Percentiles rank a stretch among this genome's conserved stretches.
Evolutionary conservation across 2,329 filamentous ascomycete genomes (phyloP).

Genomic region (Daldinia eschscholtzii): DNA sequence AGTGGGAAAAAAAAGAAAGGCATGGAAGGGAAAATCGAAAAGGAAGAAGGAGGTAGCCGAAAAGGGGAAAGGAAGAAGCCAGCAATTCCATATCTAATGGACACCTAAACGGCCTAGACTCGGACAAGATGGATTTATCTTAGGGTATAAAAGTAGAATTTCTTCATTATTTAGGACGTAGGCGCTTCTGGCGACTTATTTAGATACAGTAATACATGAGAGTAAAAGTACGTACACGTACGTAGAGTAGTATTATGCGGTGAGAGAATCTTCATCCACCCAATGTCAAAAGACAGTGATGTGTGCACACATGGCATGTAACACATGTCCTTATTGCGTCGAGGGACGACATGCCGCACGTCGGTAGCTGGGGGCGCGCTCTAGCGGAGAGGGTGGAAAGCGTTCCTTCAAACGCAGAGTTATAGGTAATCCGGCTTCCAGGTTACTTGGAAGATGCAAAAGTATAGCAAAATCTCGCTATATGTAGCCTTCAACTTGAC

Average conservation of each 20-base stretch:
- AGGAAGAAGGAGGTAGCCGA: slow-evolving; percentile 13
- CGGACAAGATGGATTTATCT: slow-evolving; percentile 34
- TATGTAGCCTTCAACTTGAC: neutral
- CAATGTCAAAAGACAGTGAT: slow-evolving; percentile 26
- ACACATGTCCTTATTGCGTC: slow-evolving; percentile 19
- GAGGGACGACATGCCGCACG: neutral
- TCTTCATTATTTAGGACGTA: slow-evolving; percentile 32
- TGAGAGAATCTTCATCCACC: slow-evolving; percentile 32
- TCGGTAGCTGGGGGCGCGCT: slow-evolving; percentile 18
- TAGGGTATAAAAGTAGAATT: slow-evolving; percentile 16
- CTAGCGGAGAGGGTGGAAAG: slow-evolving; percentile 18
- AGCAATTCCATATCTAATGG: slow-evolving; percentile 29
- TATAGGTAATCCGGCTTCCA: slow-evolving; percentile 21
- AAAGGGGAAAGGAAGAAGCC: slow-evolving; percentile 20
- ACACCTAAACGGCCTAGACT: slow-evolving; percentile 32
- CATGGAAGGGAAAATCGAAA: slow-evolving; percentile 30
- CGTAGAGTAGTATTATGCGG: slow-evolving; percentile 34
- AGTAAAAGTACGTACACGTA: slow-evolving; percentile 28
- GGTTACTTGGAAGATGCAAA: slow-evolving; percentile 19
- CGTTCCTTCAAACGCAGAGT: slow-evolving; percentile 23
- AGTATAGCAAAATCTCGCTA: neutral
- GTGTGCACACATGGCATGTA: slow-evolving; percentile 29
- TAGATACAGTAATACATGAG: slow-evolving; percentile 27
- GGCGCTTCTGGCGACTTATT: slow-evolving; percentile 40
- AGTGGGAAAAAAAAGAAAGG: slow-evolving; percentile 16